A percentile compares a stretch with the other conserved stretches of the same genome.
These are phyloP conservation scores for Silene latifolia DNA, from an alignment of 148 eudicot species.

Conservation along the genomic window DNA sequence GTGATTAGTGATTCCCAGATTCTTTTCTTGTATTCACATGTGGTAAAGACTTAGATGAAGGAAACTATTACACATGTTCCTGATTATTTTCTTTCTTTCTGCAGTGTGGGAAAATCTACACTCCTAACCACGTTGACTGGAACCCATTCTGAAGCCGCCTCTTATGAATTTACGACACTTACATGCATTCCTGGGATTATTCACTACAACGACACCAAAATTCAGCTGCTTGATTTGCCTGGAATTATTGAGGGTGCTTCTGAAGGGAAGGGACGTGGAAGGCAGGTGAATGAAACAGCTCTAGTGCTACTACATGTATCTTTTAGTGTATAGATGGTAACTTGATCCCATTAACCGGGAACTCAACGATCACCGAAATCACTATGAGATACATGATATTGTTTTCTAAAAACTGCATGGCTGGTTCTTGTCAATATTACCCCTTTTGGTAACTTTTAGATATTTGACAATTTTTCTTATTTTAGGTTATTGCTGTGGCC, in stretches of 20 bases:
- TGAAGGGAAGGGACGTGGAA: constrained; percentile 99
- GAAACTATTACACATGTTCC: background rate
- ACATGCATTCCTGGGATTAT: constrained; percentile 98
- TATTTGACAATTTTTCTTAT: constrained; percentile 23
- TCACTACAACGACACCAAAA: constrained; percentile 92
- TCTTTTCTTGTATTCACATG: background rate
- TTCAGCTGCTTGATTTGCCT: constrained; percentile 98
- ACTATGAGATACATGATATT: background rate
- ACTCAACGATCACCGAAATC: background rate
- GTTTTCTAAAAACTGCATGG: background rate
- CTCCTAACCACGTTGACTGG: constrained; percentile 92
- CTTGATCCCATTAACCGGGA: background rate
- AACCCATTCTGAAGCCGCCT: constrained; percentile 97
- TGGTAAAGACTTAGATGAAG: background rate
- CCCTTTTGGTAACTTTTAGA: background rate
- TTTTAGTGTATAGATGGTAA: background rate
- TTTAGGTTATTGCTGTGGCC: constrained; percentile 98
- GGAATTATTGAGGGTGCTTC: constrained; percentile 99
- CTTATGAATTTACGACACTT: constrained; percentile 98
- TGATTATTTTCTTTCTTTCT: constrained; percentile 22
- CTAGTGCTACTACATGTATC: background rate
- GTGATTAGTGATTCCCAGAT: constrained; percentile 1
- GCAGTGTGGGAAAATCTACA: constrained; percentile 97
- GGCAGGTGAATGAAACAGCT: constrained; percentile 56
- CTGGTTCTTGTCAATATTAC: background rate